A percentile compares a stretch with the other conserved stretches of the same genome.
phyloP scores from a whole-genome alignment of 257 asterid genomes.

The Ligustrum vulgare region DNA sequence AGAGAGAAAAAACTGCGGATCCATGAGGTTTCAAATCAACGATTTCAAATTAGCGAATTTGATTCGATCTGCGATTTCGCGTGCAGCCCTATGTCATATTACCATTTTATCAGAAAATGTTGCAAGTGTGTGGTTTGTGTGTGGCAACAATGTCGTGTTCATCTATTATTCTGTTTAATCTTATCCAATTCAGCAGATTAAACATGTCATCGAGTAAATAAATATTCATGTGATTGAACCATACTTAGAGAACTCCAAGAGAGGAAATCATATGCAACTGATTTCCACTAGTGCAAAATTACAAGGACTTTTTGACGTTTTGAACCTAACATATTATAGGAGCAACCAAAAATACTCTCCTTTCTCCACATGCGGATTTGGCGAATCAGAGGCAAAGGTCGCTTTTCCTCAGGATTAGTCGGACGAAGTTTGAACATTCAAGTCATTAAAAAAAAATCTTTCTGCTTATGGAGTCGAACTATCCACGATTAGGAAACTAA shows the following conservation, averaged over 20 bases:
- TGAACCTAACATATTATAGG: background rate
- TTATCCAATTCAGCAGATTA: background rate
- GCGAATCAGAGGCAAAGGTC: too few relatives aligned
- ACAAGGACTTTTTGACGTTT: background rate
- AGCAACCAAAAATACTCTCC: background rate
- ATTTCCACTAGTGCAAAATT: background rate
- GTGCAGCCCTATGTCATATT: too few relatives aligned
- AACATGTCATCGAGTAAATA: too few relatives aligned
- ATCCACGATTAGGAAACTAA: background rate
- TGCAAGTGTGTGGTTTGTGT: background rate
- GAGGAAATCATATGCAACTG: background rate
- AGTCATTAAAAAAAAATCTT: background rate
- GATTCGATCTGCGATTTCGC: too few relatives aligned
- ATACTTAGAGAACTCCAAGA: background rate
- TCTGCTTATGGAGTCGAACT: background rate
- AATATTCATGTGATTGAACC: background rate
- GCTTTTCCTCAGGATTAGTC: too few relatives aligned
- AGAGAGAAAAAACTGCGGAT: too few relatives aligned
- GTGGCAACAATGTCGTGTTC: background rate
- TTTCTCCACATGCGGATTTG: too few relatives aligned
- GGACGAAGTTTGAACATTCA: too few relatives aligned
- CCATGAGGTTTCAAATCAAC: too few relatives aligned
- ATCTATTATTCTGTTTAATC: background rate
- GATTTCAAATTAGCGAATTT: too few relatives aligned
- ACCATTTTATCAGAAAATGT: too few relatives aligned